A percentile compares a stretch with the other conserved stretches of the same genome.
Conservation (phyloP, 345 rosid genomes). For the Populus ilicifolia region DNA sequence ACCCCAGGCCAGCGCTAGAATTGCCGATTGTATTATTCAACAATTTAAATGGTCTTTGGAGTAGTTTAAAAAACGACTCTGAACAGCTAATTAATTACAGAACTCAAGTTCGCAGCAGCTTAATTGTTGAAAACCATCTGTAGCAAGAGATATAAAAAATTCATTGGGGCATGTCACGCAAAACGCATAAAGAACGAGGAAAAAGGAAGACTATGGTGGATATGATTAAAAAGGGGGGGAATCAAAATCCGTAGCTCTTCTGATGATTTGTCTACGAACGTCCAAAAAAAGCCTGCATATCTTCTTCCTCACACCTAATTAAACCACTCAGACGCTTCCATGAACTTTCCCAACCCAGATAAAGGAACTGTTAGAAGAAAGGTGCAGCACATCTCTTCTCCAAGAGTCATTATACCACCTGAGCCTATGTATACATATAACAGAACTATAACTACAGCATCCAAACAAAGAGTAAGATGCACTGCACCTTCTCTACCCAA, state of each 20-base stretch:
- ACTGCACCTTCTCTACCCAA: neutral
- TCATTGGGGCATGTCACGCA: neutral
- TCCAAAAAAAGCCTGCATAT: neutral
- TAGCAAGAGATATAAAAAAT: neutral
- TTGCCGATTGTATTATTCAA: neutral
- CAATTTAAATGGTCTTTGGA: neutral
- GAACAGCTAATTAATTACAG: neutral
- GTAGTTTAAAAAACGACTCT: neutral
- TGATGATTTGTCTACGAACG: neutral
- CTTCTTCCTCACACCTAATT: neutral
- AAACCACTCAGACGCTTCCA: neutral
- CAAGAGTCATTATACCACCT: neutral
- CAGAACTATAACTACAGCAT: no score
- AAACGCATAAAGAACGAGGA: neutral
- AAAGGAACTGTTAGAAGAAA: neutral
- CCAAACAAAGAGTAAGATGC: neutral
- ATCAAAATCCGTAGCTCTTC: neutral
- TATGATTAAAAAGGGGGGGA: neutral
- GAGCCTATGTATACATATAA: neutral
- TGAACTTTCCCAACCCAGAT: neutral
- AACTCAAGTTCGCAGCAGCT: neutral
- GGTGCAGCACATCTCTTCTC: neutral
- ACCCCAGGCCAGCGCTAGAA: neutral
- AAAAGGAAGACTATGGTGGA: neutral
- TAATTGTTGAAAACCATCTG: neutral